Conservation (phyloP, 2,329 filamentous ascomycete genomes). For the Leptographium flavum region DNA sequence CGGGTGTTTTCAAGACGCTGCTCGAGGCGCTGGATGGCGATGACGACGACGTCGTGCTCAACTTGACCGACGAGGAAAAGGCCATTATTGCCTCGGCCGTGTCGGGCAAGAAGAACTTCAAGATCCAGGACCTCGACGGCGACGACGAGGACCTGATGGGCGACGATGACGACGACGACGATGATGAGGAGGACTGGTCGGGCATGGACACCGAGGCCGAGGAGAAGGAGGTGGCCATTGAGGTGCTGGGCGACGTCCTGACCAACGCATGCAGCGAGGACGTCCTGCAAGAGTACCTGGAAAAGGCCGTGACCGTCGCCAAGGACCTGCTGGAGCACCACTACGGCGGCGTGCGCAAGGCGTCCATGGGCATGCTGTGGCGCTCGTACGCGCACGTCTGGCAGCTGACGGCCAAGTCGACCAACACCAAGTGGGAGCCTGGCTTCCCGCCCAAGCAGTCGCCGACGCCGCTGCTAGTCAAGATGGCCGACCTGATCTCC, state of each 20-base stretch:
- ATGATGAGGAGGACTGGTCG: conserved; percentile 69
- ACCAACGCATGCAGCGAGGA: conserved; percentile 69
- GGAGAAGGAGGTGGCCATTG: conserved; percentile 94
- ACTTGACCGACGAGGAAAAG: conserved; percentile 61
- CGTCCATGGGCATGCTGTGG: conserved; percentile 82
- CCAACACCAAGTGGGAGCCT: conserved; percentile 72
- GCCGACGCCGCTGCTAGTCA: conserved; percentile 65
- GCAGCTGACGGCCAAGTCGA: conserved; percentile 67
- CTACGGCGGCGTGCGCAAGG: conserved; percentile 89
- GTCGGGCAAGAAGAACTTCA: conserved; percentile 61
- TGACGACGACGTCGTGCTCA: conserved; percentile 71
- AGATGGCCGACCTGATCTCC: conserved; percentile 75
- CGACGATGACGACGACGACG: conserved; percentile 36
- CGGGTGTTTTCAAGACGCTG: conserved; percentile 64
- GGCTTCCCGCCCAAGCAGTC: conserved; percentile 72
- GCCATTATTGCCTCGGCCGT: conserved; percentile 15
- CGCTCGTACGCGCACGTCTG: conserved; percentile 85
- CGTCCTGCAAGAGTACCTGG: conserved; percentile 63
- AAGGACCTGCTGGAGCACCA: conserved; percentile 72
- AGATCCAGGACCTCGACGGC: conserved; percentile 49
- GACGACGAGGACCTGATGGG: conserved; percentile 45
- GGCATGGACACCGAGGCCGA: conserved; percentile 71
- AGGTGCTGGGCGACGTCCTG: conserved; percentile 87
- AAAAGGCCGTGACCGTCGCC: conserved; percentile 73
- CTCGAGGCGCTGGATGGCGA: conserved; percentile 77